Evolutionary conservation across 495 filamentous ascomycete species (phyloP).

Genomic region (Neurospora sp.): DNA sequence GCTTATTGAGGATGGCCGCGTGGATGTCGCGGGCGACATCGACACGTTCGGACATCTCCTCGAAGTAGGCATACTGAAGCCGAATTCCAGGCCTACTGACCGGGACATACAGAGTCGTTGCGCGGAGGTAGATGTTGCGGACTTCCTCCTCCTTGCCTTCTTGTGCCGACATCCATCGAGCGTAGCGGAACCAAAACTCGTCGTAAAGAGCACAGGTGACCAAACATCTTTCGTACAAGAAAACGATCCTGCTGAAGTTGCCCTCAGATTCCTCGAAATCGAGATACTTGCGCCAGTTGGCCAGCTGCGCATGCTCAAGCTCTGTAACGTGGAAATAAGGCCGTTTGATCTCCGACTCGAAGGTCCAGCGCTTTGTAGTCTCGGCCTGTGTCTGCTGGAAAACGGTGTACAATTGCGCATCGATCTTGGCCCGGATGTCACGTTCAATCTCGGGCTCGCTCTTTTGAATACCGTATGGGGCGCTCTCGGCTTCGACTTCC

Average conservation of each 20-base stretch:
- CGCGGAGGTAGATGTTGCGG: conserved; percentile 85
- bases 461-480: conserved; percentile 30
- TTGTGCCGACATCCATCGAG: conserved; percentile 90
- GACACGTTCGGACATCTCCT: conserved; percentile 68
- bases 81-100: conserved; percentile 73
- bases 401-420: conserved; percentile 67
- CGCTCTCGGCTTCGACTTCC: conserved; percentile 54
- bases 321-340: conserved; percentile 97
- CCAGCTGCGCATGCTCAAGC: conserved; percentile 72
- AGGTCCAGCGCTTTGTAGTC: conserved; percentile 90
- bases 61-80: conserved; percentile 87
- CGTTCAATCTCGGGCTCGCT: conserved; percentile 75
- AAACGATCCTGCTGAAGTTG: conserved; percentile 61
- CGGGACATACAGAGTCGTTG: conserved; percentile 72
- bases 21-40: conserved; percentile 78
- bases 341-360: conserved; percentile 88
- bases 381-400: conserved; percentile 79
- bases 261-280: conserved; percentile 90
- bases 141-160: conserved; percentile 79
- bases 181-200: conserved; percentile 95
- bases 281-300: conserved; percentile 95
- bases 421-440: conserved; percentile 68
- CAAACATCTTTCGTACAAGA: conserved; percentile 88
- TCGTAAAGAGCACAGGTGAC: conserved; percentile 91
- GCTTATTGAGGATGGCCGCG: conserved; percentile 55